Base-by-base conservation (phyloP, 176 grass and related monocot species). In the Urochloa ruziziensis region DNA sequence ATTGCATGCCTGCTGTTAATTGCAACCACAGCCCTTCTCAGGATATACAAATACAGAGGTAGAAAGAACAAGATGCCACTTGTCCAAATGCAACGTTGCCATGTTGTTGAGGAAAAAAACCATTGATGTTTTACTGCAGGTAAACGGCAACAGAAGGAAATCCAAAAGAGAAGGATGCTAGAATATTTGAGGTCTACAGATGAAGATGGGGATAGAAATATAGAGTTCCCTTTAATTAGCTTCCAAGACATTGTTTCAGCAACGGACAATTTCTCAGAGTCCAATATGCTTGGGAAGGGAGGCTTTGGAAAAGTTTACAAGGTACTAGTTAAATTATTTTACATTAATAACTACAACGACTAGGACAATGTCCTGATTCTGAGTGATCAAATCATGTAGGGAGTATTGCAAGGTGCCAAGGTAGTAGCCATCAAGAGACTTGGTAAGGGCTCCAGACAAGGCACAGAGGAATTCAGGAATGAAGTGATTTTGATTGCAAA, bases 341-440 rank as follows among this genome's bases (percentile, higher is more conserved):
- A n/a, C n/a, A n/a, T n/a, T n/a, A n/a, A n/a, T n/a, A n/a, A n/a
- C n/a, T n/a, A n/a, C n/a, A n/a, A n/a, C n/a, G n/a, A n/a, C n/a
- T n/a, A n/a, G n/a, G n/a, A n/a, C n/a, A n/a, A n/a, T n/a, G n/a
- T n/a, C n/a, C n/a, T n/a, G n/a, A 5, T 39, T 7, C 2, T 39
- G 37, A 37, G 8, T 39, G 2, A 39, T 7, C 5, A 39, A 5
- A 6, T 39, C 37, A 37, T 37, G 36, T 39, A 39, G 37, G 37
- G 4, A 3, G 6, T 39, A 7, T 39, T 39, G 37, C 3, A 2
- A 39, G 37, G 4, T 39, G 4, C 37, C 37, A 39, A 39, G 1
- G 37, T 7, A 39, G 37, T 39, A 4, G 37, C 37, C 37, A 6
- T 39, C 19, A 91, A 90, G 65, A 83, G 89, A 54, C 81, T 91